Base-by-base conservation (phyloP, 192 early-diverging fungal species). In the Umbelopsis sp. region DNA sequence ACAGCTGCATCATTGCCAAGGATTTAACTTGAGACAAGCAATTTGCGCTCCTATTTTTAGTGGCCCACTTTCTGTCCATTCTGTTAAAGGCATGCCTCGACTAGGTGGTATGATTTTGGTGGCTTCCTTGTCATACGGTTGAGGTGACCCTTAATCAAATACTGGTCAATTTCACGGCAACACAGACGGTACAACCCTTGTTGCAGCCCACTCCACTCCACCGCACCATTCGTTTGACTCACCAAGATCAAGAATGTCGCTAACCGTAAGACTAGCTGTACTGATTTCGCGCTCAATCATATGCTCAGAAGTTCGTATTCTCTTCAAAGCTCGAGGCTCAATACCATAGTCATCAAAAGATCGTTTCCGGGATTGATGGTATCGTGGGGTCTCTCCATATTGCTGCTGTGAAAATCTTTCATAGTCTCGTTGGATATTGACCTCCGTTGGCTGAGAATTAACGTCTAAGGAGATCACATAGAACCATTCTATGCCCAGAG, bases 61-160 rank as follows among this genome's bases (percentile, higher is more conserved):
- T 61, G 55, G 55, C 33, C 55, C 55, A 35, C 27, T 30, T 35
- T 35, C 55, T 15, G 55, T 61, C 55, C 55, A 61, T n/a, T 61
- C 55, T n/a, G 30, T 37, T 10, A 61, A 18, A 16, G 55, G 7
- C 11, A 12, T 61, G 27, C 16, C 13, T 1, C 55, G 55, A 18
- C 55, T 61, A 37, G 55, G 55, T 27, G 55, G 16, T 35, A 61
- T 25, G 27, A 35, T 33, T 16, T 30, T 61, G 9, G 25, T 12
- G 33, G 55, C 55, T 61, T 61, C 55, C n/a, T 61, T 61, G 27
- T 61, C 55, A 61, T 35, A 33, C 12, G 55, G 55, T 61, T 27
- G 25, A 15, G 55, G 55, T 35, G 55, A 61, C n/a, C 55, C 55
- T 61, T 37, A 49, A 49, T 16, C 48, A 49, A 22, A 52, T 0